phyloP scores from a whole-genome alignment of 1,139 yeast genomes.

The Blastobotrys elegans region DNA sequence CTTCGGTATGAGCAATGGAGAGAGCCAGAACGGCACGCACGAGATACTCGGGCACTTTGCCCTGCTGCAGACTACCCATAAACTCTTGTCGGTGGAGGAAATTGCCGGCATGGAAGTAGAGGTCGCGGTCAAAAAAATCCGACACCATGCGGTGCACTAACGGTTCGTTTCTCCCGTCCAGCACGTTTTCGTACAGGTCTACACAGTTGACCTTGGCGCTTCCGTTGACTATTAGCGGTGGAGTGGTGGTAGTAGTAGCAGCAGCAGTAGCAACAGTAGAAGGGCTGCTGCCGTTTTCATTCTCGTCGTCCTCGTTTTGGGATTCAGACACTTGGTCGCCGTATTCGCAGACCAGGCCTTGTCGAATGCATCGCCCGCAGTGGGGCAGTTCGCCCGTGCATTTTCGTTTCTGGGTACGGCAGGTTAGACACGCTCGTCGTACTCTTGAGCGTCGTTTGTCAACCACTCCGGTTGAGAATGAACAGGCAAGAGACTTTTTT shows the following conservation, averaged over 20 bases:
- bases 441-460: constrained; percentile 6
- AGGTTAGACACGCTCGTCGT: constrained; percentile 4
- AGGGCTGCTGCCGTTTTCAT: not conserved
- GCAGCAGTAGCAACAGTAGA: too few species aligned
- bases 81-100: constrained; percentile 3
- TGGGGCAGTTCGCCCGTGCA: constrained; percentile 7
- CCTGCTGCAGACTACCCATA: not conserved
- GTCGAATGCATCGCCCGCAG: constrained; percentile 2
- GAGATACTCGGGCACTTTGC: not conserved
- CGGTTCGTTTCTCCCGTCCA: not conserved
- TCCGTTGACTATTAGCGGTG: too few species aligned
- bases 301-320: not conserved
- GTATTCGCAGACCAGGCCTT: constrained; percentile 1
- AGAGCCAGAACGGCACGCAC: constrained; percentile 3
- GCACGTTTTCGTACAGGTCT: constrained; percentile 4
- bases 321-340: not conserved
- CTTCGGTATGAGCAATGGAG: not conserved
- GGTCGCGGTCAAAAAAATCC: constrained; percentile 6
- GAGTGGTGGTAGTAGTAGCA: too few species aligned
- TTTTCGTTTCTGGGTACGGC: constrained; percentile 5
- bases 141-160: constrained; percentile 1
- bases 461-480: constrained; percentile 4
- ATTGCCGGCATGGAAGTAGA: constrained; percentile 4
- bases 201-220: not conserved
- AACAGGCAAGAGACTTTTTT: constrained; percentile 4